Evolutionary conservation across 176 grass and related monocot species (phyloP).

Genomic region (Cocos nucifera): DNA sequence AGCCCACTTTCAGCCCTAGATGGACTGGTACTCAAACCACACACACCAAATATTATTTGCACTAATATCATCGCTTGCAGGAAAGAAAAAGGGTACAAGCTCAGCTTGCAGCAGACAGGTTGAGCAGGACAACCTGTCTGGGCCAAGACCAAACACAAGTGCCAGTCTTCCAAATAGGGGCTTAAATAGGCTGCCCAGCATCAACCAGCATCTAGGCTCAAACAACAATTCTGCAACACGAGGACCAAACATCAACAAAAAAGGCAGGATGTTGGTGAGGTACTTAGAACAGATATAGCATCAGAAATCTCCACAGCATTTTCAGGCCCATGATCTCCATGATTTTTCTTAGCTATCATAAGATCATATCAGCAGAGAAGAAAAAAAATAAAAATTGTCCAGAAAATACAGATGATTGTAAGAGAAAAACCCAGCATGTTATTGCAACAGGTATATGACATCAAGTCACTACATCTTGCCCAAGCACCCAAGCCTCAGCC

Average conservation of each 20-base stretch:
- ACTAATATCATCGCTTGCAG: conserved; percentile 30
- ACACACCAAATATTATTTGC: no score
- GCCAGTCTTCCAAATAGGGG: conserved; percentile 28
- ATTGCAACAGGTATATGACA: no score
- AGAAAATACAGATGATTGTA: no score
- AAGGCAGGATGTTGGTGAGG: conserved; percentile 19
- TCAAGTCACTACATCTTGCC: no score
- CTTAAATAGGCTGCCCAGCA: no score
- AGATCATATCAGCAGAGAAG: no score
- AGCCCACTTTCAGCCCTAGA: no score
- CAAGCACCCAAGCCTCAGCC: no score
- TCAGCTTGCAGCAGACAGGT: conserved; percentile 39
- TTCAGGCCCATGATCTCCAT: conserved; percentile 35
- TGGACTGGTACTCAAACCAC: no score
- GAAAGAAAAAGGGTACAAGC: conserved; percentile 78
- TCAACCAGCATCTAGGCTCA: no score
- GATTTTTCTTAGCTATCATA: conserved; percentile 16
- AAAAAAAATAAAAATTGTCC: no score
- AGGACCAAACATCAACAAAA: conserved; percentile 29
- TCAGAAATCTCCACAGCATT: conserved; percentile 32
- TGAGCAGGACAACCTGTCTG: conserved; percentile 35
- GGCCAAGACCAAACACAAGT: conserved; percentile 54
- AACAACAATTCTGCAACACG: conserved; percentile 30
- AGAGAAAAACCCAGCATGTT: no score
- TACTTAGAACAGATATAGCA: conserved; percentile 44